A percentile compares a stretch with the other conserved stretches of the same genome.
Evolutionary conservation across 331 rosid species (phyloP).

Genomic region (Dryas integrifolia): DNA sequence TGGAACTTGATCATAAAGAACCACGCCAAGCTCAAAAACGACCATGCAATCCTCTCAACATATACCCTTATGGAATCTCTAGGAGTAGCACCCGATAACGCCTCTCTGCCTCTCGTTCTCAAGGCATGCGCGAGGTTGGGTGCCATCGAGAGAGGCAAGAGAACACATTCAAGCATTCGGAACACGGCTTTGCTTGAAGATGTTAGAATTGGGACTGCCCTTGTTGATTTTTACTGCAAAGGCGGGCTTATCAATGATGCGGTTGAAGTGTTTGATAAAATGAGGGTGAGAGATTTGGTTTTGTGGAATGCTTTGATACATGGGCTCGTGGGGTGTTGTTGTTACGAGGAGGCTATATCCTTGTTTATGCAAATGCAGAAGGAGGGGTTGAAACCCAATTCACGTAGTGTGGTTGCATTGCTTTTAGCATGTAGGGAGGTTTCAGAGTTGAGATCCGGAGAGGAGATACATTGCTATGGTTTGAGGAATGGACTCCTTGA

Average conservation of each 20-base stretch:
- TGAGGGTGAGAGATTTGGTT: conserved; percentile 41
- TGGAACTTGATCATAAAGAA: conserved; percentile 45
- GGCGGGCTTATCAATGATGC: conserved; percentile 41
- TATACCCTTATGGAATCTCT: conserved; percentile 45
- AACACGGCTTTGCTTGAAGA: conserved; percentile 24
- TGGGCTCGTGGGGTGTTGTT: conserved; percentile 38
- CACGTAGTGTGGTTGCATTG: conserved; percentile 41
- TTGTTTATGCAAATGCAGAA: conserved; percentile 39
- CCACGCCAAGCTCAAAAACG: conserved; percentile 41
- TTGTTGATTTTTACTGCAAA: conserved; percentile 45
- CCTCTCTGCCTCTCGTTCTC: conserved; percentile 43
- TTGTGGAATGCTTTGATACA: conserved; percentile 44
- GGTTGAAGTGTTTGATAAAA: conserved; percentile 36
- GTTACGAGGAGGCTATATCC: conserved; percentile 28
- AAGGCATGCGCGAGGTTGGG: conserved; percentile 44
- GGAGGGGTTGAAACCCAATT: conserved; percentile 39
- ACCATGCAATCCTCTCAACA: conserved; percentile 41
- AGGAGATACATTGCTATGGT: conserved; percentile 42
- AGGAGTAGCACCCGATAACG: conserved; percentile 28
- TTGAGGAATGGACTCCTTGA: conserved; percentile 43
- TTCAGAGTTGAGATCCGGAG: conserved; percentile 33
- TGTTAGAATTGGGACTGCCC: conserved; percentile 46
- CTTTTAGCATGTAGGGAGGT: conserved; percentile 39
- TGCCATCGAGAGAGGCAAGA: conserved; percentile 34
- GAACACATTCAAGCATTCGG: conserved; percentile 31